Percentiles rank a stretch among this genome's conserved stretches.
Evolutionary conservation across 2,329 filamentous ascomycete species (phyloP).

Genomic region (Colletotrichum salicis): DNA sequence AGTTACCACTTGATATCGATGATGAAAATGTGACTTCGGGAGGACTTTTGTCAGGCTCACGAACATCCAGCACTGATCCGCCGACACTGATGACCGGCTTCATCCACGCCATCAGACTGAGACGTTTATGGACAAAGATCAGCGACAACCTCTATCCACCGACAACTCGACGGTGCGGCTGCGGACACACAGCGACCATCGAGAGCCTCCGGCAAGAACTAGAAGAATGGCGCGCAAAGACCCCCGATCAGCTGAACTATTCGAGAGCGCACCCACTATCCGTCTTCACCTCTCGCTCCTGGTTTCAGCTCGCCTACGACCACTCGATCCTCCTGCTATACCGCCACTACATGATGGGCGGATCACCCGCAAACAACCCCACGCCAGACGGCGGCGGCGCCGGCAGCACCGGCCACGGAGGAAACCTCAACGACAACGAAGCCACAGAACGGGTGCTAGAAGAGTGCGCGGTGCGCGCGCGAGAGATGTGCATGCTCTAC

Average conservation of each 20-base stretch:
- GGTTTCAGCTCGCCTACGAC: slow-evolving; percentile 52
- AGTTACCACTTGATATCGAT: slow-evolving; percentile 45
- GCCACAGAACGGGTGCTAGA: slow-evolving; percentile 20
- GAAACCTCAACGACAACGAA: slow-evolving; percentile 5
- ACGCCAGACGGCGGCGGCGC: not conserved
- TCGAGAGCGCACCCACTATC: slow-evolving; percentile 37
- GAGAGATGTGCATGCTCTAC: slow-evolving; percentile 48
- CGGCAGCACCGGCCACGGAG: not conserved
- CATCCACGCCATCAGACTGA: slow-evolving; percentile 44
- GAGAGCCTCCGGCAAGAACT: slow-evolving; percentile 1
- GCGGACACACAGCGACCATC: not conserved
- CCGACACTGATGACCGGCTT: slow-evolving; percentile 44
- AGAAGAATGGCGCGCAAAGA: slow-evolving; percentile 43
- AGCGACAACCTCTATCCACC: slow-evolving; percentile 39
- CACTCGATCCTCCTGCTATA: slow-evolving; percentile 52
- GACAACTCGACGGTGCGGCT: slow-evolving; percentile 6
- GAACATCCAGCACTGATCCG: slow-evolving; percentile 26
- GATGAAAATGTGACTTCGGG: slow-evolving; percentile 40
- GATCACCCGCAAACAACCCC: not conserved
- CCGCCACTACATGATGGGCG: slow-evolving; percentile 40
- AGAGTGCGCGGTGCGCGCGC: slow-evolving; percentile 33
- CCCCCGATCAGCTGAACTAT: slow-evolving; percentile 36
- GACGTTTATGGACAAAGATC: slow-evolving; percentile 44
- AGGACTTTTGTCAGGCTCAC: slow-evolving; percentile 38
- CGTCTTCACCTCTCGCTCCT: slow-evolving; percentile 49